phyloP scores from a whole-genome alignment of 1,284 basidiomycete genomes.

The Trichosporon coremiiforme region DNA sequence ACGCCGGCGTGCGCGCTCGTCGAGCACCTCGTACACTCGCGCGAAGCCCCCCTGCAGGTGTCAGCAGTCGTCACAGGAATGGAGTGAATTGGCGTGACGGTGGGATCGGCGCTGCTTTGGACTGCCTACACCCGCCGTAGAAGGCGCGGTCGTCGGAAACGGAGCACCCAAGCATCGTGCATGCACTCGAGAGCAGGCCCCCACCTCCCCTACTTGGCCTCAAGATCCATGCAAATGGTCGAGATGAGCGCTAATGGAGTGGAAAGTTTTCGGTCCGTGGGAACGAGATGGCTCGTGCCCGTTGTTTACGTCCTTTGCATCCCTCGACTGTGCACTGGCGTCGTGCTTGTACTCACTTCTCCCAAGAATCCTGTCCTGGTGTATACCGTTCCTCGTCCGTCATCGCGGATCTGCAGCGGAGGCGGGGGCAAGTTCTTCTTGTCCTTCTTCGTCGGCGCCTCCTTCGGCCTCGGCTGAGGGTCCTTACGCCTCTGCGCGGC shows the following conservation, averaged over 20 bases:
- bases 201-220: neutral
- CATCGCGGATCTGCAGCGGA: constrained; percentile 77
- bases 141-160: neutral
- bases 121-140: too few relatives aligned
- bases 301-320: constrained; percentile 20
- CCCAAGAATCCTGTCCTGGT: constrained; percentile 77
- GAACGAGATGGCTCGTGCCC: constrained; percentile 14
- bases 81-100: neutral
- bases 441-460: constrained; percentile 20
- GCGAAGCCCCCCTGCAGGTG: constrained; percentile 77
- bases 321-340: neutral
- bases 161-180: neutral
- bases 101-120: neutral
- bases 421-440: constrained; percentile 75
- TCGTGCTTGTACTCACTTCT: constrained; percentile 65
- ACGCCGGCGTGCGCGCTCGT: constrained; percentile 64
- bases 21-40: constrained; percentile 83
- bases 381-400: constrained; percentile 63
- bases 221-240: neutral
- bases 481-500: constrained; percentile 19
- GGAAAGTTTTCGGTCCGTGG: neutral
- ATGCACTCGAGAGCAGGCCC: neutral
- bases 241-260: neutral
- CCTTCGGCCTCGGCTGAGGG: constrained; percentile 12
- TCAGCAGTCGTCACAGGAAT: neutral